phyloP scores from a whole-genome alignment of 2,329 filamentous ascomycete species.

The Raffaelea albimanens region DNA sequence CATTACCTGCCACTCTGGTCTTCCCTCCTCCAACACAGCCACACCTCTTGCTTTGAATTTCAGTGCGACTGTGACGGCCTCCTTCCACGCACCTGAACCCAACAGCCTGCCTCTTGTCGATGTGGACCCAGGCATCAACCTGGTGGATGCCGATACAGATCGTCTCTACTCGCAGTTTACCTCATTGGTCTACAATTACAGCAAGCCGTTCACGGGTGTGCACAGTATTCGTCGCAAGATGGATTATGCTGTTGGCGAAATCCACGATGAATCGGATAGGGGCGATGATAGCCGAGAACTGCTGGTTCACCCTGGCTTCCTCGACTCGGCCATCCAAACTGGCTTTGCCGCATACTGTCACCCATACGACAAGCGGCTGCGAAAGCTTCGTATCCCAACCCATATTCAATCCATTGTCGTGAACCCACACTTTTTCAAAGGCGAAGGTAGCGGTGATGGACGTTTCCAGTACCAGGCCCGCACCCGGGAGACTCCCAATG shows the following conservation, averaged over 20 bases:
- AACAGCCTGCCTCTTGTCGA: too few relatives aligned
- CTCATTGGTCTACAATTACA: not conserved
- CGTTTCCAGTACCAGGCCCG: too few relatives aligned
- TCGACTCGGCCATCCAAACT: not conserved
- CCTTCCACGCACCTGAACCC: too few relatives aligned
- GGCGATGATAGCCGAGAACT: not conserved
- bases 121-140: too few relatives aligned
- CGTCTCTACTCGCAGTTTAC: not conserved
- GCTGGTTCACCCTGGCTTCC: not conserved
- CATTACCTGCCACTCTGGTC: too few relatives aligned
- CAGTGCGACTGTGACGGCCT: too few relatives aligned
- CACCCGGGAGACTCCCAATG: too few relatives aligned
- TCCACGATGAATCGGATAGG: not conserved
- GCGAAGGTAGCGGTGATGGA: too few relatives aligned
- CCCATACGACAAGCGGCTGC: not conserved
- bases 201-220: not conserved
- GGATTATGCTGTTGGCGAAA: not conserved
- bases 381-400: not conserved
- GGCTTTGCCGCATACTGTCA: not conserved
- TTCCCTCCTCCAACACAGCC: too few relatives aligned
- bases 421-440: not conserved
- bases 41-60: too few relatives aligned
- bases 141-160: too few relatives aligned
- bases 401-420: not conserved
- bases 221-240: not conserved